Percentiles rank a stretch among this genome's conserved stretches.
These are phyloP conservation scores for Yamadazyma sp. DNA, from an alignment of 1,139 yeast genomes.

Conservation along the genomic window DNA sequence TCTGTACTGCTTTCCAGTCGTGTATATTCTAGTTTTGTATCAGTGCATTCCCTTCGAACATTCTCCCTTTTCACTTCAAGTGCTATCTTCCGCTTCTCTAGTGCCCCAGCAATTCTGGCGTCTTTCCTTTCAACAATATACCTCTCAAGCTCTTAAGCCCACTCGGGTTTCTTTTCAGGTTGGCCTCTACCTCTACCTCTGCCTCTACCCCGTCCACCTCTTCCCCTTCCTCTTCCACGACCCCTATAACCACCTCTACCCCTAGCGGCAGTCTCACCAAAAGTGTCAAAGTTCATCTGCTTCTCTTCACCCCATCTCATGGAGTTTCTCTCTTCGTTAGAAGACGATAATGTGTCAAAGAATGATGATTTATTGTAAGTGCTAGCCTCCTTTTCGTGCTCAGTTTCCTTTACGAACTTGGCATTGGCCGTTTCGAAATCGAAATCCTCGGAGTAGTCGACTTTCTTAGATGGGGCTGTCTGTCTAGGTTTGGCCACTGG, in stretches of 20 bases:
- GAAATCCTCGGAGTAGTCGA: conserved; percentile 28
- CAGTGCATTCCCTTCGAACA: too few relatives aligned
- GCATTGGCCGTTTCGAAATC: conserved; percentile 74
- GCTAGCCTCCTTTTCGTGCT: conserved; percentile 22
- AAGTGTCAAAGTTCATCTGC: conserved; percentile 61
- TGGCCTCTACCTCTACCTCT: conserved; percentile 29
- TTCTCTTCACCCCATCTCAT: conserved; percentile 68
- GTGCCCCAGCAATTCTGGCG: too few relatives aligned
- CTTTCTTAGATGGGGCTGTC: conserved; percentile 6
- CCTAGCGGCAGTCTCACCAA: conserved; percentile 52
- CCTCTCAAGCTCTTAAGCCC: too few relatives aligned
- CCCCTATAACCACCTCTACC: conserved; percentile 32
- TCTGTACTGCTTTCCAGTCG: too few relatives aligned
- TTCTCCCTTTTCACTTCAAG: too few relatives aligned
- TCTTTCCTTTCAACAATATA: too few relatives aligned
- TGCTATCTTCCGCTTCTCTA: too few relatives aligned
- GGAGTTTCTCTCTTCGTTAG: conserved; percentile 37
- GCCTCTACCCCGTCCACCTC: conserved; percentile 25
- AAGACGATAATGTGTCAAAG: conserved; percentile 75
- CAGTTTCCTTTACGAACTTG: conserved; percentile 45
- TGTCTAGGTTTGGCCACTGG: conserved; percentile 6
- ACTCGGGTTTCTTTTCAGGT: conserved; percentile 18
- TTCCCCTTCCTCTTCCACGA: conserved; percentile 32
- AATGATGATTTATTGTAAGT: conserved; percentile 72
- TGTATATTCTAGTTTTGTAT: too few relatives aligned